These are phyloP conservation scores for Chlamydomonas sp. DNA, from an alignment of 139 green algal genomes.

Conservation along the genomic window DNA sequence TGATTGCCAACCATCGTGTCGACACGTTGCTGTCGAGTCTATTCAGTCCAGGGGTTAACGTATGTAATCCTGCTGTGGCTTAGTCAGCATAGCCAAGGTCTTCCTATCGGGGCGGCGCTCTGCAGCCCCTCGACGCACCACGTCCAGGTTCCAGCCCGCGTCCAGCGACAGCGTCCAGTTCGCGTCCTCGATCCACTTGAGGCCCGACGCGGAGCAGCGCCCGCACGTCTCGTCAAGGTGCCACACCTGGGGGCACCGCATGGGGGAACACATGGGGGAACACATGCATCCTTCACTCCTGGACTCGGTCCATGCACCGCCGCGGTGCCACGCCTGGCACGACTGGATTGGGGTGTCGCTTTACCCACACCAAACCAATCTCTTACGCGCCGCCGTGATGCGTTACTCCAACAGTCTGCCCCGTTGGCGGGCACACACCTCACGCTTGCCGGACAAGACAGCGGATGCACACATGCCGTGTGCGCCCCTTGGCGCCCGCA, in stretches of 20 bases:
- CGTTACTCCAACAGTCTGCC: no score
- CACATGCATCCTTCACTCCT: not conserved
- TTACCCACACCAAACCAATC: not conserved
- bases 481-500: not conserved
- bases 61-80: not conserved
- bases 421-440: no score
- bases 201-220: slow-evolving; percentile 57
- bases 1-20: not conserved
- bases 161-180: slow-evolving; percentile 78
- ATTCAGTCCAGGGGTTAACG: not conserved
- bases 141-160: slow-evolving; percentile 78
- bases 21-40: not conserved
- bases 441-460: no score
- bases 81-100: not conserved
- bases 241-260: slow-evolving; percentile 65
- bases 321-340: no score
- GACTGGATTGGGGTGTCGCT: not conserved
- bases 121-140: slow-evolving; percentile 26
- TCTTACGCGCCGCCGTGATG: no score
- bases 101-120: not conserved
- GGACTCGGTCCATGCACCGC: no score
- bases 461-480: no score
- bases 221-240: slow-evolving; percentile 65
- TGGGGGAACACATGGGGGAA: not conserved
- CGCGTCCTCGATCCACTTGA: slow-evolving; percentile 82